Evolutionary conservation across 129 eudicot species (phyloP).

Genomic region (Helianthus tuberosus): DNA sequence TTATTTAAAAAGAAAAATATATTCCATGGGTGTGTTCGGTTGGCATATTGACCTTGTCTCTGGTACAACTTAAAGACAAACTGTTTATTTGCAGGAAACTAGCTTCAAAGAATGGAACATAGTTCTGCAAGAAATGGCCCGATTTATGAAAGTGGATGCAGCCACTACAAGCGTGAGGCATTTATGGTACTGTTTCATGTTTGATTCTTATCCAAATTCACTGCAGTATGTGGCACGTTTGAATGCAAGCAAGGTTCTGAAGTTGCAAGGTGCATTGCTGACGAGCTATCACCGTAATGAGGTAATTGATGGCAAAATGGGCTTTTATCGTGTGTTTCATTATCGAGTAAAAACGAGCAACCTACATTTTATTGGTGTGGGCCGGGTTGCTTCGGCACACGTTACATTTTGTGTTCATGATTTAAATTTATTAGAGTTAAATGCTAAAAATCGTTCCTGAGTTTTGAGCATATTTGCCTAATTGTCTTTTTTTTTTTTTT

Average conservation of each 20-base stretch:
- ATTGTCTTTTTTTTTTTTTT: no score
- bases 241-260: slow-evolving; percentile 85
- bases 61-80: background rate
- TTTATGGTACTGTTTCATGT: slow-evolving; percentile 65
- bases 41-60: background rate
- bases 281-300: slow-evolving; percentile 88
- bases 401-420: background rate
- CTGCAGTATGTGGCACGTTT: slow-evolving; percentile 78
- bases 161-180: slow-evolving; percentile 55
- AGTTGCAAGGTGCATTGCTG: slow-evolving; percentile 76
- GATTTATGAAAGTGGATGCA: slow-evolving; percentile 63
- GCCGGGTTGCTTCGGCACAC: background rate
- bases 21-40: background rate
- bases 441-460: no score
- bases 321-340: background rate
- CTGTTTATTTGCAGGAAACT: slow-evolving; percentile 52
- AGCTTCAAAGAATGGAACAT: slow-evolving; percentile 88
- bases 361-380: background rate
- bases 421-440: background rate
- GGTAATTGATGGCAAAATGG: slow-evolving; percentile 44
- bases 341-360: background rate
- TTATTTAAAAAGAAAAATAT: background rate
- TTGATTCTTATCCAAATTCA: slow-evolving; percentile 75
- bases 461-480: no score
- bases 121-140: slow-evolving; percentile 83